Percentiles rank a stretch among this genome's conserved stretches.
phyloP scores from a whole-genome alignment of 2,329 filamentous ascomycete species.

The Hypoxylon sp. region DNA sequence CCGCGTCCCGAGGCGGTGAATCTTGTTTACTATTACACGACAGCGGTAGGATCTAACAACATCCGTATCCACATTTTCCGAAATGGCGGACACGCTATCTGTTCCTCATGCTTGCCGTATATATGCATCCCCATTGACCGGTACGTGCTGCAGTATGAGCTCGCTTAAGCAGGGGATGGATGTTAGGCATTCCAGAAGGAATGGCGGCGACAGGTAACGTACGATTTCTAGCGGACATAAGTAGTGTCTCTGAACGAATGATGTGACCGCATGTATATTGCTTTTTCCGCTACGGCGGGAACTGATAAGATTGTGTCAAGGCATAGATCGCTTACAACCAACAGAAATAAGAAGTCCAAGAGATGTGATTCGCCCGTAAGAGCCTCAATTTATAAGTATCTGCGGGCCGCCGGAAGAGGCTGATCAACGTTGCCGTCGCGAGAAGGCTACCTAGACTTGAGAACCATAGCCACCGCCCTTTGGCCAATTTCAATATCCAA shows the following conservation, averaged over 20 bases:
- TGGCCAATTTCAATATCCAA: conserved; percentile 1
- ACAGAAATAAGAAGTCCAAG: not conserved
- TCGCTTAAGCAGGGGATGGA: conserved; percentile 24
- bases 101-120: conserved; percentile 11
- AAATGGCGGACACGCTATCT: conserved; percentile 23
- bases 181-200: conserved; percentile 22
- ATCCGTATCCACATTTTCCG: conserved; percentile 9
- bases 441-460: not conserved
- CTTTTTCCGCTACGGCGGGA: conserved; percentile 2
- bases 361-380: conserved; percentile 5
- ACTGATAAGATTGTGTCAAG: not conserved
- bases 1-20: conserved; percentile 36
- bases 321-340: not conserved
- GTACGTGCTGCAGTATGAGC: conserved; percentile 22
- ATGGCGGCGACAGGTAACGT: conserved; percentile 20
- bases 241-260: not conserved
- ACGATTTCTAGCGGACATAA: conserved; percentile 12
- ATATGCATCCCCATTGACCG: conserved; percentile 3
- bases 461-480: conserved; percentile 4
- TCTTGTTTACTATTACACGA: conserved; percentile 24
- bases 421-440: not conserved
- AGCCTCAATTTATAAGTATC: conserved; percentile 2
- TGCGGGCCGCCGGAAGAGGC: not conserved
- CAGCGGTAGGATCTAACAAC: conserved; percentile 32
- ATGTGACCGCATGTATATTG: not conserved